Evolutionary conservation across 371 early-diverging fungal species (phyloP), one percentile per base, ranked within the genome.

Genomic region (Umbelopsis sp.): DNA sequence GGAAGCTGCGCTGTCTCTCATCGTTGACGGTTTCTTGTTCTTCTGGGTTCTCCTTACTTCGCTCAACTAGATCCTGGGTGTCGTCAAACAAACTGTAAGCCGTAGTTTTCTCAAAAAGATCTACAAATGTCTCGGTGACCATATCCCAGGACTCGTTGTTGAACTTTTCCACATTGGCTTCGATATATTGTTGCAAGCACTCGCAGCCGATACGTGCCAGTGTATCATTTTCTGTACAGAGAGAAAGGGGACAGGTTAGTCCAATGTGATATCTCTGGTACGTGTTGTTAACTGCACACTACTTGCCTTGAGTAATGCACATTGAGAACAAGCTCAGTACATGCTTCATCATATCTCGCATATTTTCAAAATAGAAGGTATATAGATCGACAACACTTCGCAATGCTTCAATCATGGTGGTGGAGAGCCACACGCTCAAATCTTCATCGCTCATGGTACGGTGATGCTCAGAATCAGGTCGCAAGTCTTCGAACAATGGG

Each of bases 151-250:
- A 83, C 5, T 72, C 77, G 4, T 70, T 77, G 67, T 89, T 87
- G 70, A 96, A 86, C 71, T 88, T 88, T 44, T 82, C 70, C 8
- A 87, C 87, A 72, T 96, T 97, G 50, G 80, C 79, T 64, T 93
- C 93, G 45, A 97, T 87, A 68, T 96, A 87, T 67, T 94, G 93
- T 74, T 94, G 94, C 67, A 97, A 76, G 71, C 98, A 96, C 51
- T 93, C 91, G 37, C 93, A 92, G 2, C 98, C 98, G 67, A 96
- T 95, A 57, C 92, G 83, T n/a, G 94, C 92, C 65, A 97, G 83
- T 0, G 94, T 91, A 72, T 97, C 96, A 73, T 94, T 93, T 67
- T 94, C 96, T 84, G 64, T 41, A 44, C 44, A 32, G 35, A 29
- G 37, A 48, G 52, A 38, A 24, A 29, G 37, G 48, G 52, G 38